Conservation (phyloP, 1,139 yeast genomes). For the Yamadazyma sp. region DNA sequence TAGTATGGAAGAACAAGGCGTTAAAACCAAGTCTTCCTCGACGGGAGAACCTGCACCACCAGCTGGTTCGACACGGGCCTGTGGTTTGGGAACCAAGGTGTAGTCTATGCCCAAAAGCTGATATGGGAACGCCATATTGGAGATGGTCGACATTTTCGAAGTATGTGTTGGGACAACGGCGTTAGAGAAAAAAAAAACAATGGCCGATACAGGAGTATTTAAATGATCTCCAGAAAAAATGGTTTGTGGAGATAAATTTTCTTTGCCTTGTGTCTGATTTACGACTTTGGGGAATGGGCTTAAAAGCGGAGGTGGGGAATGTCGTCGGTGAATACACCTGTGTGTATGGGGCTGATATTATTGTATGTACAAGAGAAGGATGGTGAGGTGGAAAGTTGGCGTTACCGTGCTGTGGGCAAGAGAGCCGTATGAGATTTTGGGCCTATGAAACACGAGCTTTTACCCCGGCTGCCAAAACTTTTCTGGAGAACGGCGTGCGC, state of each 20-base stretch:
- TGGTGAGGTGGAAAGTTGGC: not conserved
- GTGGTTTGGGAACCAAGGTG: not conserved
- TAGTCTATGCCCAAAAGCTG: not conserved
- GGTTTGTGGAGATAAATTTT: not conserved
- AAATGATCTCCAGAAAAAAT: conserved; percentile 1
- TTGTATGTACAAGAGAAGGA: too few relatives aligned
- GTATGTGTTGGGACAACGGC: too few relatives aligned
- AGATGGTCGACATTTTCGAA: not conserved
- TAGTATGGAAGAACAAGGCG: conserved; percentile 20
- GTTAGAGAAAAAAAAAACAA: not conserved
- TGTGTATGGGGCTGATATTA: too few relatives aligned
- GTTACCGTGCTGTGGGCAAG: not conserved
- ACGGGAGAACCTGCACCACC: not conserved
- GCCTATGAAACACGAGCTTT: too few relatives aligned
- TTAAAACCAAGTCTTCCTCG: conserved; percentile 7
- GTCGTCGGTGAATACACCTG: too few relatives aligned
- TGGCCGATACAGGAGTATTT: not conserved
- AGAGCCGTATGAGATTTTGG: too few relatives aligned
- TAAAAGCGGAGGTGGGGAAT: not conserved
- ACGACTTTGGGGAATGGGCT: not conserved
- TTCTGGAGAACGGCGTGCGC: too few relatives aligned
- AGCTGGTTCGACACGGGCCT: not conserved
- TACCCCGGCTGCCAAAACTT: too few relatives aligned
- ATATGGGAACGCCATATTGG: not conserved
- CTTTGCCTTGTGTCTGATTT: not conserved